These are phyloP conservation scores for Oryza officinalis DNA, from an alignment of 176 grass and related monocot genomes.

Conservation along the genomic window DNA sequence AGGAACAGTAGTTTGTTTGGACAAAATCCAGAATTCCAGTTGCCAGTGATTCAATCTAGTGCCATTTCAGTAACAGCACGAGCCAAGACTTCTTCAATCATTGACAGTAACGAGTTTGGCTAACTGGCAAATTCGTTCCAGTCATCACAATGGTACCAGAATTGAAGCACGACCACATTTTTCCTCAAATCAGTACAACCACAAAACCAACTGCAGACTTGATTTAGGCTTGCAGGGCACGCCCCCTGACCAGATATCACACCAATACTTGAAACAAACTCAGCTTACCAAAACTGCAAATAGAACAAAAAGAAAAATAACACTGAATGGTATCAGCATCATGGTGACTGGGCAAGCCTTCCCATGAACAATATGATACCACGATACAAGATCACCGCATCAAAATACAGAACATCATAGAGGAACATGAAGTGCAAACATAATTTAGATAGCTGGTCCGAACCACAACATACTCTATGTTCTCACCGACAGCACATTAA, in stretches of 20 bases:
- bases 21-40: no score
- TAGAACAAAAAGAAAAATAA: no score
- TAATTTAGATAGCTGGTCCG: conserved; percentile 5
- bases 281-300: not conserved
- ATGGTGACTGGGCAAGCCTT: not conserved
- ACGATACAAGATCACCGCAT: not conserved
- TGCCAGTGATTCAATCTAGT: not conserved
- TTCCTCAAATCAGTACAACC: not conserved
- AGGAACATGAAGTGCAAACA: not conserved
- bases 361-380: no score
- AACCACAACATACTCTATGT: conserved; percentile 18
- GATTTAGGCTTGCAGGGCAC: not conserved
- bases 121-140: not conserved
- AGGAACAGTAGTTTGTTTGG: no score
- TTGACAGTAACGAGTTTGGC: not conserved
- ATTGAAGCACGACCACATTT: not conserved
- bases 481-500: no score
- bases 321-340: not conserved
- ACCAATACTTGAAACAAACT: not conserved
- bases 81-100: not conserved
- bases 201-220: not conserved
- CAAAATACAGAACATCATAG: not conserved
- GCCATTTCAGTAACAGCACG: not conserved
- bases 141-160: no score
- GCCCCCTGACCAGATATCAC: no score